Percentiles rank a stretch among this genome's conserved stretches.
phyloP scores from a whole-genome alignment of 2,329 filamentous ascomycete species.

The Arthrobotrys pseudoclavata region DNA sequence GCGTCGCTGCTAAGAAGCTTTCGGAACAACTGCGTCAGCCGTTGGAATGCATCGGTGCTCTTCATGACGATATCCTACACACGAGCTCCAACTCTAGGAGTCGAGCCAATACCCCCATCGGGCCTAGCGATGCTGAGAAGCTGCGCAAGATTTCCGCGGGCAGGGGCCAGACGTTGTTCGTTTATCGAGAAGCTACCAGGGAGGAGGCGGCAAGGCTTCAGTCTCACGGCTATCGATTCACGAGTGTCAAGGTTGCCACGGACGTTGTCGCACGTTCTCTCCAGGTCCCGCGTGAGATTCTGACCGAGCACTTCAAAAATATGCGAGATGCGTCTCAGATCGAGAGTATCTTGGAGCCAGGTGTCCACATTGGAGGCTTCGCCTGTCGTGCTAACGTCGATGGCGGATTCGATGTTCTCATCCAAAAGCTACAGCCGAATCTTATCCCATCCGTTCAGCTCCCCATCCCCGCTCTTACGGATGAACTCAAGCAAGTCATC shows the following conservation, averaged over 20 bases:
- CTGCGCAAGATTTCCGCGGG: conserved; percentile 69
- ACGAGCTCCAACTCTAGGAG: conserved; percentile 70
- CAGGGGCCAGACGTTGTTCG: conserved; percentile 83
- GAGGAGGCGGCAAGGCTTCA: conserved; percentile 76
- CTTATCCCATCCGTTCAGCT: conserved; percentile 74
- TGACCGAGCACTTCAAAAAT: conserved; percentile 74
- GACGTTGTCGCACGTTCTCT: conserved; percentile 78
- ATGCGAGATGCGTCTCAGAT: conserved; percentile 74
- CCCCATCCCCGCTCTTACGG: conserved; percentile 70
- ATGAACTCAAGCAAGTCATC: conserved; percentile 69
- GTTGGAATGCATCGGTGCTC: conserved; percentile 75
- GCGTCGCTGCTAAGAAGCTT: conserved; percentile 80
- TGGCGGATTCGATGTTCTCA: conserved; percentile 75
- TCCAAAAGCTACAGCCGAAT: conserved; percentile 72
- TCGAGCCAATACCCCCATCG: conserved; percentile 42
- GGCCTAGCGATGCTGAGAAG: conserved; percentile 58
- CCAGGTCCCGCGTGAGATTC: conserved; percentile 76
- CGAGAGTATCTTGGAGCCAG: conserved; percentile 69
- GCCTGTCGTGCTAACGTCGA: conserved; percentile 68
- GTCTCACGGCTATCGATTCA: conserved; percentile 83
- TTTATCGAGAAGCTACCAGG: conserved; percentile 75
- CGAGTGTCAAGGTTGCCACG: conserved; percentile 76
- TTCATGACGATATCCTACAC: conserved; percentile 81
- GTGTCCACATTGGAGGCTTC: conserved; percentile 74
- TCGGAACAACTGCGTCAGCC: conserved; percentile 76